These are phyloP conservation scores for Blumeriella jaapii DNA, from an alignment of 2,329 filamentous ascomycete genomes.

Conservation along the genomic window DNA sequence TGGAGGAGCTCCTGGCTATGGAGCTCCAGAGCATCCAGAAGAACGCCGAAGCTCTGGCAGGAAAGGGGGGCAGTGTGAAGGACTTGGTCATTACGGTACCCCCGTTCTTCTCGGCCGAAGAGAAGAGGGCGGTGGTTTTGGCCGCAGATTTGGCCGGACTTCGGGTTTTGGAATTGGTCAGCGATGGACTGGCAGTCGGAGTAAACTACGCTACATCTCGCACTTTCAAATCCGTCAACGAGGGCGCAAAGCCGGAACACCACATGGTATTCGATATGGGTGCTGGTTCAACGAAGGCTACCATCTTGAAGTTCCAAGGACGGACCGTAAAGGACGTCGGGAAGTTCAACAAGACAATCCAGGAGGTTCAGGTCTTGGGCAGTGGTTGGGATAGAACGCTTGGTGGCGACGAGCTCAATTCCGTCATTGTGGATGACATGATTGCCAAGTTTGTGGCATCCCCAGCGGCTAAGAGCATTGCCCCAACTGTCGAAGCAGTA, in stretches of 20 bases:
- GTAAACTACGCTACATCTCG: slow-evolving; percentile 90
- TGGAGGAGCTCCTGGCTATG: slow-evolving; percentile 95
- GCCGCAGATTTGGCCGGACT: slow-evolving; percentile 82
- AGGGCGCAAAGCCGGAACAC: slow-evolving; percentile 77
- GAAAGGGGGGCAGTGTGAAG: slow-evolving; percentile 59
- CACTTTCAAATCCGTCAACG: slow-evolving; percentile 73
- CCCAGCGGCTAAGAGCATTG: slow-evolving; percentile 52
- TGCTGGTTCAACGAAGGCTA: slow-evolving; percentile 85
- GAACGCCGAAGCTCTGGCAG: slow-evolving; percentile 78
- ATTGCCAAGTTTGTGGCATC: slow-evolving; percentile 65
- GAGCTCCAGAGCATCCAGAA: slow-evolving; percentile 81
- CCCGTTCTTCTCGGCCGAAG: slow-evolving; percentile 78
- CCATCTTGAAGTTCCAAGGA: slow-evolving; percentile 80
- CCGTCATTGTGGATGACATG: slow-evolving; percentile 83
- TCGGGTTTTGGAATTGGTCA: slow-evolving; percentile 73
- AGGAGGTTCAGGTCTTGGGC: slow-evolving; percentile 85
- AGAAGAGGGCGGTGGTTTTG: slow-evolving; percentile 74
- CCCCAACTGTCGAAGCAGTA: slow-evolving; percentile 50
- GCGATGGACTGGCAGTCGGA: slow-evolving; percentile 83
- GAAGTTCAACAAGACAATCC: slow-evolving; percentile 90
- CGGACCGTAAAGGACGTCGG: slow-evolving; percentile 82
- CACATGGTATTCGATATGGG: slow-evolving; percentile 98
- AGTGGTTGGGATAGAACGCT: slow-evolving; percentile 81
- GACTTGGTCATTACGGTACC: slow-evolving; percentile 86
- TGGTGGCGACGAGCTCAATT: slow-evolving; percentile 81